Conservation (phyloP, 2,329 filamentous ascomycete species). For the Coniochaeta ligniaria region DNA sequence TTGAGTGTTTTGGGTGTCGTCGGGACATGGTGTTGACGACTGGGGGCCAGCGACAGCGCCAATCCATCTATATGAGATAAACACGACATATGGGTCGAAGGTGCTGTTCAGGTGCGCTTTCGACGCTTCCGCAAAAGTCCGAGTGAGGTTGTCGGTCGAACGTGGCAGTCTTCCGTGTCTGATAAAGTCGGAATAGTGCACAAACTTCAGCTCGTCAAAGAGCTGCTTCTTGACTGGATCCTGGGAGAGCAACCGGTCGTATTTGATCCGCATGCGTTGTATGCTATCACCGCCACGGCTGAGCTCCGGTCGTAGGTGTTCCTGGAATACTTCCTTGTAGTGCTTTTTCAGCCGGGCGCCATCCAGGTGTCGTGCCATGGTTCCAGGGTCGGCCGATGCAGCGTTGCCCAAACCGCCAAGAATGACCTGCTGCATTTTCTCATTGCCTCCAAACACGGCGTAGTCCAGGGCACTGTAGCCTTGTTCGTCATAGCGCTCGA, state of each 20-base stretch:
- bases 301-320: conserved; percentile 24
- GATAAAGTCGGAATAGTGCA: conserved; percentile 20
- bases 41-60: conserved; percentile 5
- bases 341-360: conserved; percentile 23
- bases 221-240: conserved; percentile 14
- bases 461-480: conserved; percentile 30
- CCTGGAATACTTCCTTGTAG: conserved; percentile 28
- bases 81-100: conserved; percentile 18
- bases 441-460: conserved; percentile 24
- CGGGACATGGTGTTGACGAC: conserved; percentile 10
- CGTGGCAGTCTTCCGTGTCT: conserved; percentile 16
- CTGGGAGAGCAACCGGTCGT: conserved; percentile 12
- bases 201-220: conserved; percentile 21
- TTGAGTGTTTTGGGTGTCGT: conserved; percentile 22
- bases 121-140: background rate
- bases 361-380: conserved; percentile 5
- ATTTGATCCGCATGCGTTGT: conserved; percentile 14
- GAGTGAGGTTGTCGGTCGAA: conserved; percentile 14
- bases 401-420: conserved; percentile 16
- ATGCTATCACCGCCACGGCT: conserved; percentile 8
- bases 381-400: background rate
- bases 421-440: conserved; percentile 15
- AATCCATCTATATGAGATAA: conserved; percentile 28
- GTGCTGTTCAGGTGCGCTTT: background rate
- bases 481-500: conserved; percentile 22